Base-by-base conservation (phyloP, 805 yeast species). In the Torulaspora franciscae region DNA sequence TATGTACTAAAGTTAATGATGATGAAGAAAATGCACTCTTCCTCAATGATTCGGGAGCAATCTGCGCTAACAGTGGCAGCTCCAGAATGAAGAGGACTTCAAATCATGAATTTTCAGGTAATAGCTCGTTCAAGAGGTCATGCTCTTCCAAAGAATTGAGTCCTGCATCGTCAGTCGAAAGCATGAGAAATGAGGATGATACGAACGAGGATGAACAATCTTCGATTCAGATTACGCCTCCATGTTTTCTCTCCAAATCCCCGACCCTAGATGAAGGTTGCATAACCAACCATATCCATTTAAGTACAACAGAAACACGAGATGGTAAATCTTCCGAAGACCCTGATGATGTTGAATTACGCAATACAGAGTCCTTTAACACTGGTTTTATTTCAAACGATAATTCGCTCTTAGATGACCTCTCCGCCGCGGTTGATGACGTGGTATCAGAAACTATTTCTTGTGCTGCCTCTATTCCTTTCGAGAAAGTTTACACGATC, bases 401-500 rank as follows among this genome's bases (percentile, higher is more conserved):
- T 9, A 36, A 24, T 15, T 37, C 30, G 8, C 26, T 25, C 13
- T 13, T 32, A 6, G 30, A 15, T 25, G 37, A 32, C 7, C 8
- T 15, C 23, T 39, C 37, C 2, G 10, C 42, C n/a, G 25, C 30
- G 10, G 32, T 13, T 9, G 37, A n/a, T 3, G 37, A 32, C 19
- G 10, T 10, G 15, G 34, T 17, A 7, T 11, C 28, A 17, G 37
- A 22, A 3, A 13, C 28, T 10, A 30, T 27, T 11, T 30, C 47
- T 19, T 39, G 40, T 4, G 33, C 23, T 4, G 14, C 37, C 29
- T 43, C 49, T 13, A 29, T 29, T 10, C 32, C 14, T 27, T 36
- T 44, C 24, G 56, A 55, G 32, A 48, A 49, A 32, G 24, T 52
- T 6, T 48, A 48, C 13, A 54, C 61, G 46, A 70, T 75, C 57